A percentile compares a stretch with the other conserved stretches of the same genome.
Conservation (phyloP, 2,329 filamentous ascomycete genomes). For the Aspergillus ibericus region DNA sequence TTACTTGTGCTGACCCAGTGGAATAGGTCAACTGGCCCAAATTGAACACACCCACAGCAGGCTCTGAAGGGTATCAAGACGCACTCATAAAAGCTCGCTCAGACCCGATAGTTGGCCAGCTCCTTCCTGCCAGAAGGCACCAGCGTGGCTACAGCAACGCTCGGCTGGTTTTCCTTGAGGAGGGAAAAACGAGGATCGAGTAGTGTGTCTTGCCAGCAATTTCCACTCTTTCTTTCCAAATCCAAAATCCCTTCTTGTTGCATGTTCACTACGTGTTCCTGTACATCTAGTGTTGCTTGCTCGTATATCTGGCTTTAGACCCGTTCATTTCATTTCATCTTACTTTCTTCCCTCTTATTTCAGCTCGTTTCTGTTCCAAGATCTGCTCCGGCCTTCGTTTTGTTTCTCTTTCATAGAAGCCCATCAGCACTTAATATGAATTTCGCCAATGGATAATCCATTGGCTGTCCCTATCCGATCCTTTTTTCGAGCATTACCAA, state of each 20-base stretch:
- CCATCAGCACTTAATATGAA: slow-evolving; percentile 4
- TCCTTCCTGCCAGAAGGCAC: slow-evolving; percentile 64
- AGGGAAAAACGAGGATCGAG: slow-evolving; percentile 98
- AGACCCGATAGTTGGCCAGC: slow-evolving; percentile 74
- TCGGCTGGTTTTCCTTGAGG: slow-evolving; percentile 80
- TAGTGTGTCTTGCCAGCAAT: slow-evolving; percentile 21
- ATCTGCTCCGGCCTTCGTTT: slow-evolving; percentile 2
- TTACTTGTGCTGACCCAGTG: slow-evolving; percentile 5
- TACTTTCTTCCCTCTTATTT: slow-evolving; percentile 2
- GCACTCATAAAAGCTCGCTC: slow-evolving; percentile 79
- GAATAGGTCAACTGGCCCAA: slow-evolving; percentile 95
- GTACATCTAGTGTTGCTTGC: background rate
- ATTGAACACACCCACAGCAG: slow-evolving; percentile 83
- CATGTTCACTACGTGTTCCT: background rate
- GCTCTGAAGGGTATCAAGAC: slow-evolving; percentile 83
- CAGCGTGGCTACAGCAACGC: slow-evolving; percentile 82
- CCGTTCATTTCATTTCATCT: background rate
- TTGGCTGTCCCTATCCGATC: background rate
- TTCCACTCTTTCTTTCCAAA: background rate
- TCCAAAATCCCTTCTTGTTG: background rate
- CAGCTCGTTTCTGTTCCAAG: background rate
- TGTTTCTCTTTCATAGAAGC: slow-evolving; percentile 9
- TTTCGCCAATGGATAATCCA: background rate
- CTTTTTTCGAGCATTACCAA: background rate
- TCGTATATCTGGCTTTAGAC: background rate